Conservation (phyloP, 345 rosid species). For the Lepidium africanum region DNA sequence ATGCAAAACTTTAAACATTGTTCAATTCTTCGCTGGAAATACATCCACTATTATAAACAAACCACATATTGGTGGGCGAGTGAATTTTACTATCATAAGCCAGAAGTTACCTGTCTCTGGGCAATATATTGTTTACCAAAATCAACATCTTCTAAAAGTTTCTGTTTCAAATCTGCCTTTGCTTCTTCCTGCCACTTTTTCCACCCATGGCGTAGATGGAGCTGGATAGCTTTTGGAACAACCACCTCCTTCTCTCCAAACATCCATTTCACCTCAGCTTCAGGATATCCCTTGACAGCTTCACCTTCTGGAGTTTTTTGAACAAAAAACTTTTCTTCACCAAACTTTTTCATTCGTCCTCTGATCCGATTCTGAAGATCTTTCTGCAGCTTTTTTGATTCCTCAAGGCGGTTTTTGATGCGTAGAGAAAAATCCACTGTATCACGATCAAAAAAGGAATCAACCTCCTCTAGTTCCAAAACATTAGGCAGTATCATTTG, state of each 20-base stretch:
- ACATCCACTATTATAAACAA: not conserved
- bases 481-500: constrained; percentile 62
- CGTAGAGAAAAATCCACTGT: constrained; percentile 53
- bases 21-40: not conserved
- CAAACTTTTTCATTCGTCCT: constrained; percentile 62
- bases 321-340: constrained; percentile 63
- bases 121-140: constrained; percentile 75
- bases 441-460: constrained; percentile 52
- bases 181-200: constrained; percentile 92
- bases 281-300: constrained; percentile 85
- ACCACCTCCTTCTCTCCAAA: constrained; percentile 83
- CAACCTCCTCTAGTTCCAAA: constrained; percentile 61
- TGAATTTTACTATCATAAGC: not conserved
- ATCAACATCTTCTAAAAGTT: constrained; percentile 62
- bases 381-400: constrained; percentile 69
- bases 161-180: constrained; percentile 68
- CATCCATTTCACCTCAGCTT: constrained; percentile 85
- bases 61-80: not conserved
- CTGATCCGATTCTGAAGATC: constrained; percentile 57
- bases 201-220: constrained; percentile 86
- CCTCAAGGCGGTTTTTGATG: constrained; percentile 54
- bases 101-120: constrained; percentile 58
- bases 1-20: not conserved
- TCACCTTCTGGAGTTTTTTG: constrained; percentile 64
- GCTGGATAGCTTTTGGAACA: constrained; percentile 73